These are phyloP conservation scores for Chaetomiaceae sp. DNA, from an alignment of 2,329 filamentous ascomycete species.

Conservation along the genomic window DNA sequence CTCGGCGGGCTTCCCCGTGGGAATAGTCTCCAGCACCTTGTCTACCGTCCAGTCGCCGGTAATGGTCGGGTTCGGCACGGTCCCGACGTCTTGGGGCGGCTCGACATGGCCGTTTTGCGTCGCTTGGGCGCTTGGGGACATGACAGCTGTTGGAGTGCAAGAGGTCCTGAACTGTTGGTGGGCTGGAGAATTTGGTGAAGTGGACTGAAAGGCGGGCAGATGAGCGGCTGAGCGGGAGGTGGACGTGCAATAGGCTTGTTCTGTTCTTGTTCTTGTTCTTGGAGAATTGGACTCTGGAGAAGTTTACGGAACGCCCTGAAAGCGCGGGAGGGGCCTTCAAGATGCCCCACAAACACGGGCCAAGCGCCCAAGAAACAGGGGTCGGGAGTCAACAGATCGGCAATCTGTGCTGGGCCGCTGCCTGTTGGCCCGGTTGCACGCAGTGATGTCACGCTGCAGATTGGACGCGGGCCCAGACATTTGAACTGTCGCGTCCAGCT, in stretches of 20 bases:
- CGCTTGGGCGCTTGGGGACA: constrained; percentile 12
- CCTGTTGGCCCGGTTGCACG: neutral
- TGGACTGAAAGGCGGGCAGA: neutral
- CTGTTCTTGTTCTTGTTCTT: neutral
- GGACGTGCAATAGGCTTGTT: neutral
- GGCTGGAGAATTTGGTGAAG: no score
- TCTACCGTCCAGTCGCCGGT: constrained; percentile 50
- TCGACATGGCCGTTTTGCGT: neutral
- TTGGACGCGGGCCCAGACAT: no score
- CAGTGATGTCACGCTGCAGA: constrained; percentile 10
- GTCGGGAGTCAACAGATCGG: constrained; percentile 3
- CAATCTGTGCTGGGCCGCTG: neutral
- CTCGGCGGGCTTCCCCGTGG: constrained; percentile 51
- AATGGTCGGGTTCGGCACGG: constrained; percentile 36
- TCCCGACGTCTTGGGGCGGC: constrained; percentile 14
- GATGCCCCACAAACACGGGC: neutral
- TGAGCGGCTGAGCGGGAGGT: neutral
- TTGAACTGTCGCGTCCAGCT: no score
- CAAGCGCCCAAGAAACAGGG: neutral
- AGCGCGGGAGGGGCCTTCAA: neutral
- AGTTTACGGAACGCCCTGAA: neutral
- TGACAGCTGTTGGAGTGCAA: neutral
- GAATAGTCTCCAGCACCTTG: constrained; percentile 61
- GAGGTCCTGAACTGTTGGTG: no score
- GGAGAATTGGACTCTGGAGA: neutral